A percentile compares a stretch with the other conserved stretches of the same genome.
Evolutionary conservation across 2,329 filamentous ascomycete species (phyloP).

Genomic region (Trichoderma endophyticum): DNA sequence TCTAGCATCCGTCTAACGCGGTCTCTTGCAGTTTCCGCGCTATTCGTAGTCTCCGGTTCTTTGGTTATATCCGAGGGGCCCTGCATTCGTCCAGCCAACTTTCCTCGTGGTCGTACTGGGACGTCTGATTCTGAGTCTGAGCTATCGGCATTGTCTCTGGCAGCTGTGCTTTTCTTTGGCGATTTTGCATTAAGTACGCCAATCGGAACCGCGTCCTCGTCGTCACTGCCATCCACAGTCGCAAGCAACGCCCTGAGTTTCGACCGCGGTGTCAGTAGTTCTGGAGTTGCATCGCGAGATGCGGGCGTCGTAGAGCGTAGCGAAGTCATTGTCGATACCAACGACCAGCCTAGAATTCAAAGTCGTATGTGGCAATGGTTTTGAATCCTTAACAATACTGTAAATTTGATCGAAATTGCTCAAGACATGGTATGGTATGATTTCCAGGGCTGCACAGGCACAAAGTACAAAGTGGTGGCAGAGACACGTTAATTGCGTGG

Average conservation of each 20-base stretch:
- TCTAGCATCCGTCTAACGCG: conserved; percentile 44
- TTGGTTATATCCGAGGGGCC: conserved; percentile 29
- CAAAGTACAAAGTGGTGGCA: not conserved
- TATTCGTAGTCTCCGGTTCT: conserved; percentile 16
- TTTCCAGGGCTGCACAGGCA: not conserved
- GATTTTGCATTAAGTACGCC: conserved; percentile 15
- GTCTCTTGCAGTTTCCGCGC: conserved; percentile 36
- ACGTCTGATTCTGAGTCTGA: conserved; percentile 42
- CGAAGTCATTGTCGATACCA: conserved; percentile 44
- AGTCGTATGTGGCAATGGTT: not conserved
- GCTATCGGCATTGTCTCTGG: conserved; percentile 36
- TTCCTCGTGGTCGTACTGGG: conserved; percentile 54
- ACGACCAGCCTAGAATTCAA: conserved; percentile 1
- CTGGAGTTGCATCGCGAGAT: conserved; percentile 40
- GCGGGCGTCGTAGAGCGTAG: conserved; percentile 44
- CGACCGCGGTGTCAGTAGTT: conserved; percentile 48
- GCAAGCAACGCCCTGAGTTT: conserved; percentile 55
- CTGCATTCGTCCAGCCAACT: conserved; percentile 63
- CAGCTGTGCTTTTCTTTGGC: conserved; percentile 3
- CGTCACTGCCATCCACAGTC: conserved; percentile 48
- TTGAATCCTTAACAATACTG: not conserved
- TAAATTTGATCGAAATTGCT: not conserved
- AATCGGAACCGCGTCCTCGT: conserved; percentile 35
- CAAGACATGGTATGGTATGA: not conserved
- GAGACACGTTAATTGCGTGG: conserved; percentile 25